Base-by-base conservation (phyloP, 495 filamentous ascomycete genomes). In the Tuber aestivum region DNA sequence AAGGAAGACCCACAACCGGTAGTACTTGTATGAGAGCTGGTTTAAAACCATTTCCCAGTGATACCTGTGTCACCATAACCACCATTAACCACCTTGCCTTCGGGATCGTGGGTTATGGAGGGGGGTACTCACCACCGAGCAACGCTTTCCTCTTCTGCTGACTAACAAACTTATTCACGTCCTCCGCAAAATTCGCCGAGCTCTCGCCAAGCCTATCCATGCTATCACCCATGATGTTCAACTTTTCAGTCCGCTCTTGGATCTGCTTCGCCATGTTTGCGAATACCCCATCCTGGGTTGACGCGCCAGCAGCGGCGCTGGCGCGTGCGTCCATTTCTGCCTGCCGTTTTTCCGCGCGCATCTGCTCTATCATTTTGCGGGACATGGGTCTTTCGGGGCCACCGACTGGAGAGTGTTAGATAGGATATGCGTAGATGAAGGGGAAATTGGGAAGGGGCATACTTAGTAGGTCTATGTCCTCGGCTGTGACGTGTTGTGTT, bases 391-490 rank as follows among this genome's bases (percentile, higher is more conserved):
- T 89, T 78, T 94, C 90, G 41, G 93, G 90, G 0, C 95, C 95
- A 44, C 95, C 94, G 76, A 99, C 78, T 79, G 2, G 32, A 32
- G 12, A 16, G 50, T 50, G 41, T 79, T 41, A 79, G 74, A 37
- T 40, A 61, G 56, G 56, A 18, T 35, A 65, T 35, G 50, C 23
- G 23, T 14, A 12, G n/a, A 21, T 65, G 68, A 70, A 42, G 42
- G 32, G 56, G 37, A 71, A 40, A 56, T 69, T 35, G 69, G 35
- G 84, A 85, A 70, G 84, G 87, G 18, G 16, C 20, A 10, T 73
- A 79, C 78, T 95, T 48, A 98, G 84, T 12, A 96, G 83, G 78
- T 98, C 95, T 85, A 99, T 89, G 83, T 99, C 96, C n/a, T 91
- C 86, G 21, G 93, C 91, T 27, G 92, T 92, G 45, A 99, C 87